Base-by-base conservation (phyloP, 1,284 basidiomycete species). In the Apiotrichum brassicae region DNA sequence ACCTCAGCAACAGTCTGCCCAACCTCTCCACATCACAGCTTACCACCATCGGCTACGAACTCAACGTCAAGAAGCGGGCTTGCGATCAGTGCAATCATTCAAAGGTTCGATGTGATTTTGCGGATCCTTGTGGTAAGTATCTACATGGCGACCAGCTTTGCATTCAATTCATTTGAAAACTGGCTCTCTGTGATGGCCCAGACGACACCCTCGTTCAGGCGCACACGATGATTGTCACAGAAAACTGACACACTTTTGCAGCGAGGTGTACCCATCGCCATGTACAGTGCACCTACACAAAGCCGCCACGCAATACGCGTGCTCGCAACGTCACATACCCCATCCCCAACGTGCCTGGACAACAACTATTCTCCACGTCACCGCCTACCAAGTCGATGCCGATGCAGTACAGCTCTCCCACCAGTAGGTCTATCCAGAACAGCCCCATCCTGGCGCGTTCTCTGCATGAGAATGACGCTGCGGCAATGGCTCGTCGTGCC, bases 21-120 rank as follows among this genome's bases (percentile, higher is more conserved):
- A 24, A 46, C 19, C n/a, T 22, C 25, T 7, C 39, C 16, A 23
- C 7, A n/a, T 3, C 26, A 8, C 20, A 8, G 8, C 4, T 18
- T 23, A 19, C 26, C 4, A 32, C 19, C 6, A 7, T 42, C 26
- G 40, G 40, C 40, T 42, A 42, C 40, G 40, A 42, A 13, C 40
- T 30, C 18, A 28, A 42, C 28, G 25, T 60, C 48, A 74, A 74
- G 59, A 72, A 70, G 54, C 56, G 69, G 43, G 72, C 72, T 0
- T 90, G 87, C 65, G 87, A 90, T 70, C 86, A 90, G 63, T 91
- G 87, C 64, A 86, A 89, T 51, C 82, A 85, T 61, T 79, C 81
- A 9, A 85, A 82, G 61, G 76, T 89, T 9, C 83, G 85, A 0
- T 92, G 87, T 61, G 86, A 89, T 62, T 85, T 85, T 40, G 79